Conservation (phyloP, 2,329 filamentous ascomycete genomes). For the Fusarium sp. region DNA sequence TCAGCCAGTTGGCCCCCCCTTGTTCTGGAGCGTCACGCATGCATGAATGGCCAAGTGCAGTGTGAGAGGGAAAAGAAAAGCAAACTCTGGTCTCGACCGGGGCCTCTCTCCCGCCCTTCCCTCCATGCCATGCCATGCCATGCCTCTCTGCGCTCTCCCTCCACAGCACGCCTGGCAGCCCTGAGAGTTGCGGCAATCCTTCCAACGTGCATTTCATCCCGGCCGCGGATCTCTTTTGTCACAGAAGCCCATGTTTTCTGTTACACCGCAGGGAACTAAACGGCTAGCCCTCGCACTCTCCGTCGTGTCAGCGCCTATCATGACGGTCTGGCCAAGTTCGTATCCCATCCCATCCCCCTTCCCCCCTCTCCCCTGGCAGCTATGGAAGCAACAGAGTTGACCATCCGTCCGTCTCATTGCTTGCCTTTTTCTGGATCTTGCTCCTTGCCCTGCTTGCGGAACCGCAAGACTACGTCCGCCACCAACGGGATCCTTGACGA, state of each 20-base stretch:
- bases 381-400: slow-evolving; percentile 1
- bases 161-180: slow-evolving; percentile 26
- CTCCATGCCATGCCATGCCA: not conserved
- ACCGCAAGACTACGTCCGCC: slow-evolving; percentile 15
- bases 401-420: not conserved
- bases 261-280: slow-evolving; percentile 35
- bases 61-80: slow-evolving; percentile 13
- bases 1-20: slow-evolving; percentile 5
- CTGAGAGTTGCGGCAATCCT: slow-evolving; percentile 24
- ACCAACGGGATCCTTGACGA: not conserved
- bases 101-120: slow-evolving; percentile 9
- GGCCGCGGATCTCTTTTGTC: slow-evolving; percentile 39
- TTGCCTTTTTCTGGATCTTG: slow-evolving; percentile 10
- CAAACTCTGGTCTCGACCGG: slow-evolving; percentile 6
- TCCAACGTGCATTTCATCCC: slow-evolving; percentile 35
- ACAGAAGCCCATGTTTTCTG: slow-evolving; percentile 31
- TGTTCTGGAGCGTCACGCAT: slow-evolving; percentile 29
- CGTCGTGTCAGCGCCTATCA: slow-evolving; percentile 3
- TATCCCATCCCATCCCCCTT: not conserved
- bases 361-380: not conserved
- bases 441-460: slow-evolving; percentile 10
- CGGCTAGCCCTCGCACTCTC: not conserved
- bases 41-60: slow-evolving; percentile 16
- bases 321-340: not conserved
- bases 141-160: slow-evolving; percentile 17